These are phyloP conservation scores for Ogataea neopini DNA, from an alignment of 805 yeast genomes.

Conservation along the genomic window DNA sequence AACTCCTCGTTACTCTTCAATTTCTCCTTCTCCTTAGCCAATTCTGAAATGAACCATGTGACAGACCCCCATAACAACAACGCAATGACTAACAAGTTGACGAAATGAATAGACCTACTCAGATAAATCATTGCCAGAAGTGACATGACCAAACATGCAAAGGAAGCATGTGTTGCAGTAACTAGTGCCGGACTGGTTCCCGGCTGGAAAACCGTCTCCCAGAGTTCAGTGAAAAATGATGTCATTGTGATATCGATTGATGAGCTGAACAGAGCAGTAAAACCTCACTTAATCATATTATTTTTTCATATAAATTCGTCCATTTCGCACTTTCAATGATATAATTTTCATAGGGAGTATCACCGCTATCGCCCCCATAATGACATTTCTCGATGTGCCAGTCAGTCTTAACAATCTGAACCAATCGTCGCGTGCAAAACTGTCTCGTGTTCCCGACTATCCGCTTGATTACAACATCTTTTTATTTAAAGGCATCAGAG, in stretches of 20 bases:
- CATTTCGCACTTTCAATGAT: not conserved
- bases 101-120: slow-evolving; percentile 67
- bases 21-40: slow-evolving; percentile 45
- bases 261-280: too few relatives aligned
- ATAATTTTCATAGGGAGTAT: too few relatives aligned
- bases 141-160: slow-evolving; percentile 59
- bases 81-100: slow-evolving; percentile 45
- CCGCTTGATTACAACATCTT: slow-evolving; percentile 42
- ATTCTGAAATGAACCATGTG: slow-evolving; percentile 84
- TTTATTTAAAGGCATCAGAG: slow-evolving; percentile 34
- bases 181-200: slow-evolving; percentile 89
- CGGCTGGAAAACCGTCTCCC: slow-evolving; percentile 91
- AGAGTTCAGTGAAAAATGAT: slow-evolving; percentile 64
- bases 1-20: slow-evolving; percentile 45
- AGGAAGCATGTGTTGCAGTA: slow-evolving; percentile 86
- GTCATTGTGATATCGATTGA: too few relatives aligned
- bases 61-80: slow-evolving; percentile 72
- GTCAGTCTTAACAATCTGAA: slow-evolving; percentile 13
- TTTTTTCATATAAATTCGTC: not conserved
- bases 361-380: too few relatives aligned
- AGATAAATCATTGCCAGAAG: slow-evolving; percentile 58
- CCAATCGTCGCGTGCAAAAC: slow-evolving; percentile 13
- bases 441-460: slow-evolving; percentile 36
- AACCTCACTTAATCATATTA: not conserved
- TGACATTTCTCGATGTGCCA: slow-evolving; percentile 20